phyloP scores from a whole-genome alignment of 495 filamentous ascomycete species.

The Poronia punctata region DNA sequence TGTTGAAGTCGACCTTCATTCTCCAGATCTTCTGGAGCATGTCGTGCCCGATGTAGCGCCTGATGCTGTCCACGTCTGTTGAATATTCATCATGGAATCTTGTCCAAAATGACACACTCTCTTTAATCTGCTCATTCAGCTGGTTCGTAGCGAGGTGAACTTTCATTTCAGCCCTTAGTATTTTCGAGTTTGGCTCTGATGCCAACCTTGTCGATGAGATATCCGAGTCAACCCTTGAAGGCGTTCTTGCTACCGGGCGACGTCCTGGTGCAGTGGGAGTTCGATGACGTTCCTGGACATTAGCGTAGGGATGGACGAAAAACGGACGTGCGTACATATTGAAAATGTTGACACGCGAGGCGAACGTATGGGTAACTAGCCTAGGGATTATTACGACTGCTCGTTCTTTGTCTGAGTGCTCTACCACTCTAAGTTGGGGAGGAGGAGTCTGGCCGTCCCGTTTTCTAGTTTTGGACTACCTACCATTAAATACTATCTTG shows the following conservation, averaged over 20 bases:
- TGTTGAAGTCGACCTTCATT: constrained; percentile 18
- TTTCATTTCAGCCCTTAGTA: constrained; percentile 16
- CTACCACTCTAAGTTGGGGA: too few species aligned
- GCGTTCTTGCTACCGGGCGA: not conserved
- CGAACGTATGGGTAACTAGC: not conserved
- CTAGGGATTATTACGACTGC: too few species aligned
- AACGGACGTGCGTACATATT: constrained; percentile 1
- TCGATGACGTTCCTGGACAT: not conserved
- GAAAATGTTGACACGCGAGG: not conserved
- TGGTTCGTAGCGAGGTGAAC: constrained; percentile 19
- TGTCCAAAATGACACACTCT: constrained; percentile 21
- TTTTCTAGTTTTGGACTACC: too few species aligned
- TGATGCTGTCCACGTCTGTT: constrained; percentile 17
- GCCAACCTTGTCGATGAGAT: not conserved
- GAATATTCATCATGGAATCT: constrained; percentile 23
- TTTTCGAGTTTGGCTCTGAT: not conserved
- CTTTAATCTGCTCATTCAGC: constrained; percentile 19
- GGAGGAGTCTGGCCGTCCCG: too few species aligned
- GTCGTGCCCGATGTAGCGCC: constrained; percentile 17
- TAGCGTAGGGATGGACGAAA: constrained; percentile 6
- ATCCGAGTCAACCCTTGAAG: not conserved
- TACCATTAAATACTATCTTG: too few species aligned
- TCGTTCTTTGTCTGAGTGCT: too few species aligned
- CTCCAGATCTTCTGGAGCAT: constrained; percentile 26
- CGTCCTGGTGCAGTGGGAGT: not conserved